These are phyloP conservation scores for Botrytis cinerea DNA, from an alignment of 2,329 filamentous ascomycete species.

Conservation along the genomic window DNA sequence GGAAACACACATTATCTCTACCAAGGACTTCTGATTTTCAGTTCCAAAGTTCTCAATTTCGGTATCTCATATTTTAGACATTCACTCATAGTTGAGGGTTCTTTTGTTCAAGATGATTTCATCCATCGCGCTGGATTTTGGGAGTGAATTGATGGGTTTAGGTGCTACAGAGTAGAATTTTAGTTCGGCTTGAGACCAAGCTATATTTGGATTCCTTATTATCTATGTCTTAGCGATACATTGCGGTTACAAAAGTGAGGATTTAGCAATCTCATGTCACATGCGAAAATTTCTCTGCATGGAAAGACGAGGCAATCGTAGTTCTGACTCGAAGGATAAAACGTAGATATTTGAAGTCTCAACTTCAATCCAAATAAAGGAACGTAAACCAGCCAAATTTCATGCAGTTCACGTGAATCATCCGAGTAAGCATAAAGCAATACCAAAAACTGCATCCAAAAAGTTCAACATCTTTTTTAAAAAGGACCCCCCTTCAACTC, in stretches of 20 bases:
- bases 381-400: no score
- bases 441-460: neutral
- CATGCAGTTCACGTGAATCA: neutral
- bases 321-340: neutral
- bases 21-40: neutral
- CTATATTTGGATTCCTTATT: neutral
- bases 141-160: neutral
- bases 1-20: no score
- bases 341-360: neutral
- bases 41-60: neutral
- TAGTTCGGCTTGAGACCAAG: neutral
- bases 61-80: accelerated
- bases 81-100: neutral
- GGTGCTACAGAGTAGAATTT: neutral
- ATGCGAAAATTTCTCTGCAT: neutral
- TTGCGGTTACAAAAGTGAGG: neutral
- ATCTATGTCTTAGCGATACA: no score
- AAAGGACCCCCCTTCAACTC: neutral
- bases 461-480: accelerated
- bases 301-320: neutral
- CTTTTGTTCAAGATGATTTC: neutral
- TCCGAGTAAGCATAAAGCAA: neutral
- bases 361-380: neutral
- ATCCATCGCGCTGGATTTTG: neutral
- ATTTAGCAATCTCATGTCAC: neutral